Evolutionary conservation across 2,329 filamentous ascomycete species (phyloP).

Genomic region (Beauveria varroae): DNA sequence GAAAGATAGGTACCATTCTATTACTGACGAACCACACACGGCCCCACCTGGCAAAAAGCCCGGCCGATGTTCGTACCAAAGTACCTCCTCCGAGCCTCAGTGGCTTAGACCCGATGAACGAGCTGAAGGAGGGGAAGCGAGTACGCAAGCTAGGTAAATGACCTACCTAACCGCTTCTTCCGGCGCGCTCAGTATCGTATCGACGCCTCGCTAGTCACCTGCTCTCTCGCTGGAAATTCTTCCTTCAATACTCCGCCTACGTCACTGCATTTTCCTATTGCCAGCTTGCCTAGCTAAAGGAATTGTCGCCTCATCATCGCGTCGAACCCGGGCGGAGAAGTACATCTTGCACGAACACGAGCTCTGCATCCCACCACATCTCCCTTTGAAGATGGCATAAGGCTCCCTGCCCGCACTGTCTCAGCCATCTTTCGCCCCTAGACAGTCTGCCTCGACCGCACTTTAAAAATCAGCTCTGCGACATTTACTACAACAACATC

Average conservation of each 20-base stretch:
- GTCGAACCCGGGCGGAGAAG: background rate
- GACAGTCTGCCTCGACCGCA: background rate
- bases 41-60: background rate
- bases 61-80: background rate
- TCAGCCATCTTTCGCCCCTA: background rate
- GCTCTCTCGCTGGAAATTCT: background rate
- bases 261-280: background rate
- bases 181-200: conserved; percentile 1
- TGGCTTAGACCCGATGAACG: background rate
- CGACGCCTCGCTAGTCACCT: background rate
- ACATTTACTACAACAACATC: background rate
- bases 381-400: conserved; percentile 3
- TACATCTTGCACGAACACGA: background rate
- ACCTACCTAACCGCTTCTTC: conserved; percentile 4
- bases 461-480: conserved; percentile 15
- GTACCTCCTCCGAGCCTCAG: background rate
- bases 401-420: background rate
- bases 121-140: background rate
- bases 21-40: background rate
- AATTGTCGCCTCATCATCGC: background rate
- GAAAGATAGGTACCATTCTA: background rate
- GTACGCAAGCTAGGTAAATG: conserved; percentile 1
- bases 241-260: background rate
- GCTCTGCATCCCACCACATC: background rate
- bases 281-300: background rate